A percentile compares a stretch with the other conserved stretches of the same genome.
Conservation (phyloP, 1,139 yeast species). For the Pichia sp. region DNA sequence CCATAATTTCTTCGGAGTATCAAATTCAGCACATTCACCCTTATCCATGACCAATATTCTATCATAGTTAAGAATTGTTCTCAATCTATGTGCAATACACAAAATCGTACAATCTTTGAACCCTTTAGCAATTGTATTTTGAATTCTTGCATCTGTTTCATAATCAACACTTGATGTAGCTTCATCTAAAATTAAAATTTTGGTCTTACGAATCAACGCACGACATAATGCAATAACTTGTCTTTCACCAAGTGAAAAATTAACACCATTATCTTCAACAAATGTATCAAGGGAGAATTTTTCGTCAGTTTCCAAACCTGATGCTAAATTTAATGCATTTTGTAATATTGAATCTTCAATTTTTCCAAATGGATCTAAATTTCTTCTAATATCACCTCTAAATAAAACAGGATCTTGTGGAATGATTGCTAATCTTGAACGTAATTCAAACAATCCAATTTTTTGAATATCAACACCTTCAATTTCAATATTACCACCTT, state of each 20-base stretch:
- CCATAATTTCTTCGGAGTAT: slow-evolving; percentile 42
- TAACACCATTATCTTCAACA: slow-evolving; percentile 43
- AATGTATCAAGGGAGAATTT: slow-evolving; percentile 44
- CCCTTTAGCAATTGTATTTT: slow-evolving; percentile 42
- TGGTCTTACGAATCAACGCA: slow-evolving; percentile 45
- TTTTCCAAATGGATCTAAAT: slow-evolving; percentile 38
- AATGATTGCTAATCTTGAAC: slow-evolving; percentile 37
- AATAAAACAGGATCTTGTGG: slow-evolving; percentile 44
- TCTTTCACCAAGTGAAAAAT: slow-evolving; percentile 51
- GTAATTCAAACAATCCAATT: slow-evolving; percentile 33
- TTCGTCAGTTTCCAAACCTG: slow-evolving; percentile 20
- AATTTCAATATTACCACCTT: slow-evolving; percentile 27
- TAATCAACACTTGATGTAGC: slow-evolving; percentile 55
- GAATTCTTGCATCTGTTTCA: slow-evolving; percentile 49
- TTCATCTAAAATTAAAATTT: slow-evolving; percentile 49
- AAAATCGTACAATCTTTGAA: slow-evolving; percentile 44
- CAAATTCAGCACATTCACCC: slow-evolving; percentile 46
- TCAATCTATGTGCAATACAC: slow-evolving; percentile 53
- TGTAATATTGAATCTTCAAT: slow-evolving; percentile 38
- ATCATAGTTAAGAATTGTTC: slow-evolving; percentile 47
- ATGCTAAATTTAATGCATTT: slow-evolving; percentile 42
- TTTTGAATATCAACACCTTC: slow-evolving; percentile 34
- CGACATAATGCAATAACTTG: slow-evolving; percentile 51
- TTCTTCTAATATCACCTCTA: slow-evolving; percentile 36
- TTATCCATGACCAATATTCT: slow-evolving; percentile 47